Base-by-base conservation (phyloP, 2,329 filamentous ascomycete species). In the Cladosporium sphaerospermum region DNA sequence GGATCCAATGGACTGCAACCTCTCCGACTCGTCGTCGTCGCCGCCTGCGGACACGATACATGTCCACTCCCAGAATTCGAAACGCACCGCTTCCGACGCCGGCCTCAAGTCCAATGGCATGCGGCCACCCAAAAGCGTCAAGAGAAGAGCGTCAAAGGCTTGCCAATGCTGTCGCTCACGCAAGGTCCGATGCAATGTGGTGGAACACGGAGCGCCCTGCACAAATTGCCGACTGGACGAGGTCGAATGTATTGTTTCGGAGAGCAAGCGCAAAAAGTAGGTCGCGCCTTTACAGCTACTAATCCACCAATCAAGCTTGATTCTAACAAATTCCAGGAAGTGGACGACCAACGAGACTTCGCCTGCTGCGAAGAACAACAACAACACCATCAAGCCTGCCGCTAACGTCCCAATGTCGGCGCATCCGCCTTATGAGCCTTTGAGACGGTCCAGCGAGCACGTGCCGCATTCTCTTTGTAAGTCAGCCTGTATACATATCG, bases 141-240 rank as follows among this genome's bases (percentile, higher is more conserved):
- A 96, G 73, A 81, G 90, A 64, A 82, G 91, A 66, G 90, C 91
- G n/a, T 89, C 90, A 9, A 88, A 92, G 62, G 91, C 91, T 14
- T 96, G 91, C 69, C 88, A 89, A 57, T 89, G 86, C 62, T 96
- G 91, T 72, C 82, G 91, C 63, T 84, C 87, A 54, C 84, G 91
- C 66, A 96, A 96, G 70, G 91, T 96, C 40, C 83, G 91, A 54
- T 96, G 91, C 75, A 91, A 96, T 74, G 90, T 96, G 53, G 89
- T 93, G 55, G 89, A 95, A 70, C 81, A 83, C 69, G 86, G 86
- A 45, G 85, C 85, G 41, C 89, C 89, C 1, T 95, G 89, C 70
- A 90, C 88, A 53, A 95, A 95, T 71, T 95, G 89, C 73, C 79
- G 88, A 58, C 81, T 87, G 74, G 86, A 89, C 69, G 84, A 87